A percentile compares a stretch with the other conserved stretches of the same genome.
These are phyloP conservation scores for Cyanidioschyzon merolae DNA, from an alignment of 23 red algal species.

Conservation along the genomic window DNA sequence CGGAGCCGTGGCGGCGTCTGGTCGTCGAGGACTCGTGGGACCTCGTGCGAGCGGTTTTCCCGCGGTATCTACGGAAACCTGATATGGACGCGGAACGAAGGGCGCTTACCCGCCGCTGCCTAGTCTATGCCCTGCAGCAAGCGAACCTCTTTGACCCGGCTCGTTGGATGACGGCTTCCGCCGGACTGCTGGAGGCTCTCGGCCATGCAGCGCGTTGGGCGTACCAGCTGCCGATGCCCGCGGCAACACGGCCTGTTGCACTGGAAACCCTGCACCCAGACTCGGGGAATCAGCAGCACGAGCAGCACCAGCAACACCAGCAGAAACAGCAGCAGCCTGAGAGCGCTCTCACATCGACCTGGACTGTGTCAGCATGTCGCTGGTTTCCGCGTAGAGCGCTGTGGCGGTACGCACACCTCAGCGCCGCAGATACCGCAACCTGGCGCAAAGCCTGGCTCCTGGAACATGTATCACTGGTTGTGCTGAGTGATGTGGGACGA, in stretches of 20 bases:
- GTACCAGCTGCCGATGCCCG: not conserved
- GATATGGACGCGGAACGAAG: not conserved
- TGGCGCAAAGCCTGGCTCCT: constrained; percentile 37
- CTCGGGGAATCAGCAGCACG: not conserved
- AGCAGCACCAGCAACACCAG: no score
- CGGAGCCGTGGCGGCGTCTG: not conserved
- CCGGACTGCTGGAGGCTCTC: not conserved
- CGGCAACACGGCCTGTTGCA: constrained; percentile 4
- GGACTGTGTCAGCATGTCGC: constrained; percentile 24
- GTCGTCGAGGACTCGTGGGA: constrained; percentile 9
- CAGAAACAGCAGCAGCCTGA: no score
- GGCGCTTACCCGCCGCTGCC: not conserved
- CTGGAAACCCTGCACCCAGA: constrained; percentile 24
- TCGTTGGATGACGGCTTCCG: not conserved
- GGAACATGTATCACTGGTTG: constrained; percentile 55
- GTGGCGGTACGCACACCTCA: constrained; percentile 37
- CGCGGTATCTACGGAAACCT: not conserved
- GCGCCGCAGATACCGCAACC: constrained; percentile 38
- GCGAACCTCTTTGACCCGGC: not conserved
- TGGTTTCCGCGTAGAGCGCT: constrained; percentile 24
- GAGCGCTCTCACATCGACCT: constrained; percentile 19
- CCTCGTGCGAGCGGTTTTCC: not conserved
- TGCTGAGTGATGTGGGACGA: constrained; percentile 55
- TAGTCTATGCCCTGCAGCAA: not conserved
- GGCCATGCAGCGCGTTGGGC: not conserved